Evolutionary conservation across 768 basidiomycete genomes (phyloP).

Genomic region (Agrocybe pediades): DNA sequence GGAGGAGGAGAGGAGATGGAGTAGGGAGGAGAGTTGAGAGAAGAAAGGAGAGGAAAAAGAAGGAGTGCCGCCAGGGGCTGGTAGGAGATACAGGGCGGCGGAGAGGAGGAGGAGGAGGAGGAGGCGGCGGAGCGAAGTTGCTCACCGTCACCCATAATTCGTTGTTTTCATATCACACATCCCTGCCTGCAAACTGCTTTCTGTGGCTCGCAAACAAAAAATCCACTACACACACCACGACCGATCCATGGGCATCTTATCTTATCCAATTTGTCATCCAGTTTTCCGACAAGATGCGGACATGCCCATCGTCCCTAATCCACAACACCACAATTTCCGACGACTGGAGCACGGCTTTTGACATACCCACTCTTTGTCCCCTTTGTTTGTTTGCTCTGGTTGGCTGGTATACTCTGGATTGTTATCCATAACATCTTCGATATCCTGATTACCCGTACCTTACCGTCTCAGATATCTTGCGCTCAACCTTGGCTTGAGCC

Average conservation of each 20-base stretch:
- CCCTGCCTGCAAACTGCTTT: not conserved
- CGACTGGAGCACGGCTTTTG: not conserved
- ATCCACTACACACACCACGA: not conserved
- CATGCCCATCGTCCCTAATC: not conserved
- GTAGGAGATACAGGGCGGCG: slow-evolving; percentile 26
- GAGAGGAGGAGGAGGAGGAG: slow-evolving; percentile 12
- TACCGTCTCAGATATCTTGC: no score
- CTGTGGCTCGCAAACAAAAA: not conserved
- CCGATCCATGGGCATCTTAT: not conserved
- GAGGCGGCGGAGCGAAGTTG: not conserved
- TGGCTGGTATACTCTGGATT: not conserved
- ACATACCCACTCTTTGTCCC: not conserved
- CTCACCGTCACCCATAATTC: not conserved
- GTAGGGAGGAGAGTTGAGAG: no score
- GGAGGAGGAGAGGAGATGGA: slow-evolving; percentile 6
- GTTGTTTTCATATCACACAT: not conserved
- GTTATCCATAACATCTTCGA: not conserved
- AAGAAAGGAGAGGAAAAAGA: not conserved
- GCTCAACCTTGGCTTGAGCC: no score
- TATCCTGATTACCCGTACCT: not conserved
- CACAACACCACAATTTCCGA: not conserved
- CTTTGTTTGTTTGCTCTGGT: not conserved
- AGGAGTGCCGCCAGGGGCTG: slow-evolving; percentile 19
- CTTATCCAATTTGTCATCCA: not conserved
- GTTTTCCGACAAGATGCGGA: not conserved